Evolutionary conservation across 306 rosid species (phyloP), one percentile per base, ranked within the genome.

Genomic region (Leucaena leucocephala): DNA sequence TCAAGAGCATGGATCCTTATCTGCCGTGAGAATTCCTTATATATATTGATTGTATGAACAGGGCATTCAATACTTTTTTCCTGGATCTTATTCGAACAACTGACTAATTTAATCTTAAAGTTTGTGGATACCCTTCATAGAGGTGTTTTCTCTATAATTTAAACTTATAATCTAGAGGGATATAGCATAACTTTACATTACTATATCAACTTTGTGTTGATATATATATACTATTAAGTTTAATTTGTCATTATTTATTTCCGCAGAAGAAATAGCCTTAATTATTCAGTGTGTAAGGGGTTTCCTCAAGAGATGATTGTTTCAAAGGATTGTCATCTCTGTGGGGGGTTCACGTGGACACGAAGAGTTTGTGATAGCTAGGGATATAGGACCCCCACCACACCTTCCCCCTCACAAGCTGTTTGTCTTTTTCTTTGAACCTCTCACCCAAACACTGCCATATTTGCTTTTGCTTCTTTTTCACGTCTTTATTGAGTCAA

Each of bases 401-500:
- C 27, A 27, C 16, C 15, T 22, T 4, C 4, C 85, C 84, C 81
- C 88, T 83, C 83, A 82, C 84, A 81, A 68, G 78, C 45, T 85
- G 45, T 76, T 88, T 88, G 91, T 91, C 91, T 88, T 84, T 69
- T 86, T 80, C 58, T 55, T 70, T 67, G 43, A 69, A 61, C 59
- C 79, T 46, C 71, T 46, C 71, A 69, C n/a, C 80, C 70, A 27
- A 3, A 38, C 34, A 66, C 93, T 91, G 91, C 85, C 61, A 81
- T 14, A 71, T 83, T 84, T 85, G 27, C 82, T 76, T 91, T 69
- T 87, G 88, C 98, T 94, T 91, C 88, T 85, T 85, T 87, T 82
- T 85, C 96, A 93, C 96, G 96, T 87, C 90, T 88, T 85, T 13
- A 83, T 78, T 17, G 46, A 75, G 66, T 22, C 45, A 77, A 76